Percentiles rank a stretch among this genome's conserved stretches.
Conservation (phyloP, 352 stramenopile species). For the Pythium dissotocum region DNA sequence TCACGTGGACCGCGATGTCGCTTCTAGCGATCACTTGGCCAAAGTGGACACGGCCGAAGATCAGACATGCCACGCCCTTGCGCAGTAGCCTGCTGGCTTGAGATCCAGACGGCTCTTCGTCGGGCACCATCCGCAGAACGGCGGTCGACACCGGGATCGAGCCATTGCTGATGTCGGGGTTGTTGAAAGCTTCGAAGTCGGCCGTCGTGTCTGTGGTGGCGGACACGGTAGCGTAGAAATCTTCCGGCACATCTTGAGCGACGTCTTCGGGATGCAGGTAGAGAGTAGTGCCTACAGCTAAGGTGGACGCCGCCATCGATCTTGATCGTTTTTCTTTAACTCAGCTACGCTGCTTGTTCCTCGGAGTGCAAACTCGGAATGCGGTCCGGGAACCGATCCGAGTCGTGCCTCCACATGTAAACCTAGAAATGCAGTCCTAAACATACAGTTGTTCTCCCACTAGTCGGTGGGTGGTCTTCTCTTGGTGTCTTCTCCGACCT, state of each 20-base stretch:
- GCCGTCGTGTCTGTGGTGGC: neutral
- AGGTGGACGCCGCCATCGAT: neutral
- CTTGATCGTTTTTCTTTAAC: neutral
- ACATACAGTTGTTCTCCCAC: slow-evolving; percentile 6
- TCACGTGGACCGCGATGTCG: neutral
- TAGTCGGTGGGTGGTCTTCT: slow-evolving; percentile 1
- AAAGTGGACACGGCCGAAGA: neutral
- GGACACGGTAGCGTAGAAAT: neutral
- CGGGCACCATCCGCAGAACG: neutral
- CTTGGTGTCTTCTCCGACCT: neutral
- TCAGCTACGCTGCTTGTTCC: slow-evolving; percentile 2
- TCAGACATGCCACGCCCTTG: neutral
- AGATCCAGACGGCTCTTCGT: neutral
- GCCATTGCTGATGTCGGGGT: neutral
- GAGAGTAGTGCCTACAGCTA: neutral
- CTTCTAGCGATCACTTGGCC: neutral
- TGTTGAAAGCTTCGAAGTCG: neutral
- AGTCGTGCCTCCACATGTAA: neutral
- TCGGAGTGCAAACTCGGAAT: neutral
- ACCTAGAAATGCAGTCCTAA: neutral
- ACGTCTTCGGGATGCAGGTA: neutral
- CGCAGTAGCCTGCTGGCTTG: neutral
- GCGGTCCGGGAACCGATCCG: neutral
- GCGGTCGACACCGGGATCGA: neutral
- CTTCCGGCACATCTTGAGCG: neutral